phyloP scores from a whole-genome alignment of 805 yeast genomes.

The Yarrowia sp. region DNA sequence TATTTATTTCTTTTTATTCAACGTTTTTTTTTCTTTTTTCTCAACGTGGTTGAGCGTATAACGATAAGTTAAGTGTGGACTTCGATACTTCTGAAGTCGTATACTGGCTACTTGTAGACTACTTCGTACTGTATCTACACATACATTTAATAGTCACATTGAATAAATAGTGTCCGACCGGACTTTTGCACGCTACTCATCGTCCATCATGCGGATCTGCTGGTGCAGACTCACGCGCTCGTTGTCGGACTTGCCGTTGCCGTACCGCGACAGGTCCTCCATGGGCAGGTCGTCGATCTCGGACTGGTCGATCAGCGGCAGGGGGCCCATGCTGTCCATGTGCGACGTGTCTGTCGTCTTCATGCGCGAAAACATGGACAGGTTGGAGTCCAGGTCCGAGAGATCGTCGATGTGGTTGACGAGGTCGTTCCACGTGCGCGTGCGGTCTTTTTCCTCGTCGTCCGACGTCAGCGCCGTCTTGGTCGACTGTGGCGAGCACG shows the following conservation, averaged over 20 bases:
- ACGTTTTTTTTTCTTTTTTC: too few species aligned
- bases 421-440: conserved; percentile 12
- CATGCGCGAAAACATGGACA: conserved; percentile 7
- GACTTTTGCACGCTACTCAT: conserved; percentile 1
- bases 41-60: too few species aligned
- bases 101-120: neutral
- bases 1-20: too few species aligned
- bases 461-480: conserved; percentile 10
- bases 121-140: neutral
- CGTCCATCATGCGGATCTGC: conserved; percentile 26
- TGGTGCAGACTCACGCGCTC: conserved; percentile 9
- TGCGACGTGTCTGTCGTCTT: conserved; percentile 9
- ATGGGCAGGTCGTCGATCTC: conserved; percentile 26
- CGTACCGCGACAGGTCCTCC: conserved; percentile 18
- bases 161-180: conserved; percentile 10
- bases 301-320: conserved; percentile 26
- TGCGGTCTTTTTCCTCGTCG: conserved; percentile 10
- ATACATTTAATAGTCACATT: too few species aligned
- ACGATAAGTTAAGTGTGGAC: too few species aligned
- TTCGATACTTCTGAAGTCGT: too few species aligned
- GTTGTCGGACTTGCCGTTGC: neutral
- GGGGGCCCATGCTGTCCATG: neutral
- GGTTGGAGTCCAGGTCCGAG: neutral
- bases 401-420: conserved; percentile 21
- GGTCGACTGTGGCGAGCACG: conserved; percentile 15